phyloP scores from a whole-genome alignment of 768 basidiomycete species.

The Pleurotus cornucopiae region DNA sequence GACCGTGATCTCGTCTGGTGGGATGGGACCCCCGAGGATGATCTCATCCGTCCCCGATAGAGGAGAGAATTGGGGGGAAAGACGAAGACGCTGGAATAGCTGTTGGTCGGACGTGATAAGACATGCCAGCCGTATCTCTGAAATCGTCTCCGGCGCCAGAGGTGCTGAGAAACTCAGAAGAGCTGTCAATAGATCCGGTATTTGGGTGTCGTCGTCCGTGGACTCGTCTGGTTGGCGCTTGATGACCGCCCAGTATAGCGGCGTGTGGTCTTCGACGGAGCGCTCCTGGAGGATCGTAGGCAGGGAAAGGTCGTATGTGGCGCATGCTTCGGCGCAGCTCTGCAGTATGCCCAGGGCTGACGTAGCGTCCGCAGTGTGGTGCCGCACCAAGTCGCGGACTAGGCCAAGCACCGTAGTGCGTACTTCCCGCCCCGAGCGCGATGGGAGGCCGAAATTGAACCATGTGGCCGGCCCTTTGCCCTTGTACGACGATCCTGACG shows the following conservation, averaged over 20 bases:
- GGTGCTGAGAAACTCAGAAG: constrained; percentile 52
- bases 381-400: constrained; percentile 51
- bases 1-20: constrained; percentile 50
- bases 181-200: constrained; percentile 40
- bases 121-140: constrained; percentile 66
- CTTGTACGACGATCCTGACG: not conserved
- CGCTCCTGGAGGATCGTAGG: constrained; percentile 56
- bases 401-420: constrained; percentile 48
- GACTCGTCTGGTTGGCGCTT: constrained; percentile 42
- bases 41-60: constrained; percentile 52
- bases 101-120: constrained; percentile 56
- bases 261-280: constrained; percentile 60
- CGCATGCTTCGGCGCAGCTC: constrained; percentile 62
- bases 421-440: constrained; percentile 42
- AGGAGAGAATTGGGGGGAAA: constrained; percentile 44
- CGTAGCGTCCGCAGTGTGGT: constrained; percentile 23
- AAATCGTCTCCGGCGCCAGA: constrained; percentile 35
- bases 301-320: constrained; percentile 42
- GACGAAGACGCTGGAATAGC: constrained; percentile 56
- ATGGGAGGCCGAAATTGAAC: constrained; percentile 29
- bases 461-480: constrained; percentile 19
- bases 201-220: constrained; percentile 19
- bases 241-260: constrained; percentile 72
- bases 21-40: constrained; percentile 37
- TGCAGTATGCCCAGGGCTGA: constrained; percentile 44